phyloP scores from a whole-genome alignment of 768 basidiomycete genomes.

The Tremella yokohamensis region DNA sequence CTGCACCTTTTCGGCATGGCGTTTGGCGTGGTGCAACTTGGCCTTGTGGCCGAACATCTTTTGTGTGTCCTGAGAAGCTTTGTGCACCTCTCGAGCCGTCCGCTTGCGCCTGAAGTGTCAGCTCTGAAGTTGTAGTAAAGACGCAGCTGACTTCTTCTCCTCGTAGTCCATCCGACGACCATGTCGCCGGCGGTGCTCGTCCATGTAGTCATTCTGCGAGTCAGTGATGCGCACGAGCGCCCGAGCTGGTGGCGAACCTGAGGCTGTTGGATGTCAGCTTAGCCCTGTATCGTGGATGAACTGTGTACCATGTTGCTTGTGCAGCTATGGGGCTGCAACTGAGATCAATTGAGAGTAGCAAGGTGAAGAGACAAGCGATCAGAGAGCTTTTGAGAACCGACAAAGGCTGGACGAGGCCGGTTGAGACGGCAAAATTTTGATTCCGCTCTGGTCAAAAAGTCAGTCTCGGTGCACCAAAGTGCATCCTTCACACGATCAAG shows the following conservation, averaged over 20 bases:
- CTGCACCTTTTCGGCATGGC: constrained; percentile 95
- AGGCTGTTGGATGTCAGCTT: constrained; percentile 19
- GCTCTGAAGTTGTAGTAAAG: constrained; percentile 2
- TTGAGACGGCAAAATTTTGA: constrained; percentile 13
- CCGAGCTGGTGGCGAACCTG: constrained; percentile 20
- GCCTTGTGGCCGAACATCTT: constrained; percentile 95
- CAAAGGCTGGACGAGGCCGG: neutral
- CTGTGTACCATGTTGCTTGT: constrained; percentile 29
- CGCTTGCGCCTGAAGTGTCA: constrained; percentile 51
- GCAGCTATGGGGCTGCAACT: constrained; percentile 5
- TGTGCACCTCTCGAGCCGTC: constrained; percentile 53
- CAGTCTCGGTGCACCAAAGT: constrained; percentile 5
- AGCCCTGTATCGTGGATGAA: neutral
- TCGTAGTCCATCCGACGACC: constrained; percentile 92
- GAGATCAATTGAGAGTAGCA: neutral
- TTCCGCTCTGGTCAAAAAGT: constrained; percentile 10
- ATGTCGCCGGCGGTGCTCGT: constrained; percentile 96
- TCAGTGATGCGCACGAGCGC: constrained; percentile 1
- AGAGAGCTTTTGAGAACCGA: too few relatives aligned
- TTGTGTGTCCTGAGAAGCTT: constrained; percentile 77
- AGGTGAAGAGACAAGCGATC: too few relatives aligned
- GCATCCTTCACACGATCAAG: neutral
- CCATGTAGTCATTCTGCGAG: constrained; percentile 93
- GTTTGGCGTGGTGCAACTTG: constrained; percentile 93
- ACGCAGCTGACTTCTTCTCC: constrained; percentile 74